Conservation (phyloP, 1,284 basidiomycete species). For the Coniferiporia sulphurascens region DNA sequence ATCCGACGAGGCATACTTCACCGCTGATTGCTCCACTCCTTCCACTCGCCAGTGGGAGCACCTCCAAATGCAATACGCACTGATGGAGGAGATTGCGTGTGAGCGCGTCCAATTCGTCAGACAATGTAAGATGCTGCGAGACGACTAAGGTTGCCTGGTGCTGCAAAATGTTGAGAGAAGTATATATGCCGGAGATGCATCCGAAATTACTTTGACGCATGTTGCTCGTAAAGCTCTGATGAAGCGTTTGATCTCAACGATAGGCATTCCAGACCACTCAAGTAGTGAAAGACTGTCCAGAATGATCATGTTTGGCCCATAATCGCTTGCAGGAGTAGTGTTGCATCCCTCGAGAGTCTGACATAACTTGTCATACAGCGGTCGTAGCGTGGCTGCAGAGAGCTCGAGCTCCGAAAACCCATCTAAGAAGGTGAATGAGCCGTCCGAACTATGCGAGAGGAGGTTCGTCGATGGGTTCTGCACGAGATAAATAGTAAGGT, state of each 20-base stretch:
- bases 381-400: slow-evolving; percentile 22
- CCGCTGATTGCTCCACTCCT: slow-evolving; percentile 71
- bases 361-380: slow-evolving; percentile 22
- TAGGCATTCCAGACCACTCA: slow-evolving; percentile 60
- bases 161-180: slow-evolving; percentile 30
- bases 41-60: slow-evolving; percentile 62
- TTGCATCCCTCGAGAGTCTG: background rate
- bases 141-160: slow-evolving; percentile 47
- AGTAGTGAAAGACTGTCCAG: slow-evolving; percentile 62
- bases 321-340: background rate
- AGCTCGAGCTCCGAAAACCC: slow-evolving; percentile 24
- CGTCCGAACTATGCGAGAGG: slow-evolving; percentile 37
- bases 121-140: slow-evolving; percentile 54
- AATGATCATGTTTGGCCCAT: slow-evolving; percentile 34
- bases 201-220: slow-evolving; percentile 47
- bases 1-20: slow-evolving; percentile 46
- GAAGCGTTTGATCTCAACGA: slow-evolving; percentile 48
- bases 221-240: slow-evolving; percentile 49
- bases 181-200: background rate
- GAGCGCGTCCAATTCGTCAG: slow-evolving; percentile 53
- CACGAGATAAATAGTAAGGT: background rate
- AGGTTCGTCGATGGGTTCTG: slow-evolving; percentile 48
- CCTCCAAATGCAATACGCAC: slow-evolving; percentile 63
- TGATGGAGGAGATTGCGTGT: slow-evolving; percentile 52
- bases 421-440: slow-evolving; percentile 50